Evolutionary conservation across 768 basidiomycete genomes (phyloP).

Genomic region (Gelatoporia subvermispora): DNA sequence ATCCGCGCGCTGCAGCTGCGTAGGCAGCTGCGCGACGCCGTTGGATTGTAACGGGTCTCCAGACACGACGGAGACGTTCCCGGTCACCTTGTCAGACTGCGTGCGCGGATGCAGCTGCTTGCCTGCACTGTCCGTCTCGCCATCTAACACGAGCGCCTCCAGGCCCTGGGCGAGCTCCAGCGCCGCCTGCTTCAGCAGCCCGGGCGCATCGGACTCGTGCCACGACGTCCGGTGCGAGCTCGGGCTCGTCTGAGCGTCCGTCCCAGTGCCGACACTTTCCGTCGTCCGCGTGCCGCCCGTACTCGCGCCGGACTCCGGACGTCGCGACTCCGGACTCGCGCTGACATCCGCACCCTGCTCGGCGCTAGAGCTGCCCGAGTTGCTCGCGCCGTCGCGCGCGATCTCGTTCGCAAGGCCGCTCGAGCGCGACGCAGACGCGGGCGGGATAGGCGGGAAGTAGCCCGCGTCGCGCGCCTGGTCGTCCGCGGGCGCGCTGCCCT

Average conservation of each 20-base stretch:
- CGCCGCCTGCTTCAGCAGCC: background rate
- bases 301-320: constrained; percentile 9
- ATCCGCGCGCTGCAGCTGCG: constrained; percentile 11
- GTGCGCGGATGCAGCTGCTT: background rate
- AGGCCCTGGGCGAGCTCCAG: background rate
- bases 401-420: constrained; percentile 28
- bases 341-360: background rate
- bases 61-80: background rate
- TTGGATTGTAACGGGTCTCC: background rate
- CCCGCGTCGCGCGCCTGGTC: constrained; percentile 16
- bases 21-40: background rate
- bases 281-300: constrained; percentile 6
- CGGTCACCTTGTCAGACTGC: constrained; percentile 3
- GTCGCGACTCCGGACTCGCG: background rate
- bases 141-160: constrained; percentile 1
- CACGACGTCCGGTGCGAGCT: constrained; percentile 24
- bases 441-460: constrained; percentile 40
- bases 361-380: constrained; percentile 1
- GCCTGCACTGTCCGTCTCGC: background rate
- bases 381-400: constrained; percentile 9
- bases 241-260: constrained; percentile 7
- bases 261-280: constrained; percentile 3
- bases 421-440: constrained; percentile 6
- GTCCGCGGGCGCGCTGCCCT: constrained; percentile 9
- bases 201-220: constrained; percentile 13